phyloP scores from a whole-genome alignment of 352 stramenopile genomes.

The Phytophthora fragariaefolia region DNA sequence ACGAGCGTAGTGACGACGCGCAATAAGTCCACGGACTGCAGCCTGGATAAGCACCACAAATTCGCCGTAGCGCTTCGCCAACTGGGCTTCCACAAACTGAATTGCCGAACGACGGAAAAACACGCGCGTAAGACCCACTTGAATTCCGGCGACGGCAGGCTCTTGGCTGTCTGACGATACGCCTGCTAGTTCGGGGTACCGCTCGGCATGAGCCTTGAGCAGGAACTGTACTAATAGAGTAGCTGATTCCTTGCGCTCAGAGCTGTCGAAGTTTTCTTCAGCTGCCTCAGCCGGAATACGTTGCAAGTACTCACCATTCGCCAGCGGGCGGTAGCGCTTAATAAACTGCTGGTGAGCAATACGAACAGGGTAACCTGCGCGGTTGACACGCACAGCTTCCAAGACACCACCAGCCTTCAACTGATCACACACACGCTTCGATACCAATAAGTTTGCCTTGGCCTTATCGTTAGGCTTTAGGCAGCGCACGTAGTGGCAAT shows the following conservation, averaged over 20 bases:
- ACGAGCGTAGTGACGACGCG: conserved; percentile 51
- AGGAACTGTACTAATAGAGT: conserved; percentile 72
- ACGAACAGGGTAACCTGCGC: conserved; percentile 97
- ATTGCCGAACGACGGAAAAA: conserved; percentile 88
- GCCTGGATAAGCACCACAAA: conserved; percentile 89
- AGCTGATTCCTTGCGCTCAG: conserved; percentile 61
- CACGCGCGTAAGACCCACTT: conserved; percentile 81
- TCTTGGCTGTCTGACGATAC: conserved; percentile 49
- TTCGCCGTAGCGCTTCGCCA: conserved; percentile 86
- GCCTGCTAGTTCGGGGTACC: conserved; percentile 61
- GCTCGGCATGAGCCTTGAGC: conserved; percentile 68
- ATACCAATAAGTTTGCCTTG: conserved; percentile 78
- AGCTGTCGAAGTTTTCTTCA: conserved; percentile 56
- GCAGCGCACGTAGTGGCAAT: conserved; percentile 98
- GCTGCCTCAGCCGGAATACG: conserved; percentile 63
- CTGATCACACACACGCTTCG: conserved; percentile 96
- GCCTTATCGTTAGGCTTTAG: conserved; percentile 98
- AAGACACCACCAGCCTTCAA: conserved; percentile 98
- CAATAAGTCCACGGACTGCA: conserved; percentile 65
- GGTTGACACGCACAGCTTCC: conserved; percentile 98
- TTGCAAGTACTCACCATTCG: conserved; percentile 66
- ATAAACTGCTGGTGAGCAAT: conserved; percentile 94
- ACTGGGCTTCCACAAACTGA: conserved; percentile 86
- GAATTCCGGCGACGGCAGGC: conserved; percentile 61
- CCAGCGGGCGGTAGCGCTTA: conserved; percentile 88